phyloP scores from a whole-genome alignment of 495 filamentous ascomycete genomes.

The Parathielavia hyrcaniae region DNA sequence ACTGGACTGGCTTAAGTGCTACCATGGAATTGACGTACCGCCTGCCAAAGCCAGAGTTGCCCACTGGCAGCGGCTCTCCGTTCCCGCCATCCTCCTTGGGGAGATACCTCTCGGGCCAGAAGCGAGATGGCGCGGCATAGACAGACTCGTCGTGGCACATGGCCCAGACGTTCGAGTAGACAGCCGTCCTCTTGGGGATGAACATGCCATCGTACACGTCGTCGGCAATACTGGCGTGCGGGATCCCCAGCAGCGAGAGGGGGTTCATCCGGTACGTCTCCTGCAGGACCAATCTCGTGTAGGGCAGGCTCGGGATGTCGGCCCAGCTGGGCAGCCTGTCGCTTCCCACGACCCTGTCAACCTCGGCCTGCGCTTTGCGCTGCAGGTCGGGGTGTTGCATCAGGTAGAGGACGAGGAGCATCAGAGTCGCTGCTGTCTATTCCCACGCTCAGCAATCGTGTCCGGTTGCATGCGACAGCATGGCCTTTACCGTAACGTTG shows the following conservation, averaged over 20 bases:
- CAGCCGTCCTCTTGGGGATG: constrained; percentile 43
- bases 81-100: constrained; percentile 39
- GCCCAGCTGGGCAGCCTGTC: constrained; percentile 46
- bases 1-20: no score
- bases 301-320: constrained; percentile 48
- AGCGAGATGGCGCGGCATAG: constrained; percentile 38
- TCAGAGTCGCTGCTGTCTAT: constrained; percentile 38
- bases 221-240: constrained; percentile 50
- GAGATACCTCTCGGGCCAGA: constrained; percentile 45
- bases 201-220: constrained; percentile 47
- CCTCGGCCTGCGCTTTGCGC: constrained; percentile 50
- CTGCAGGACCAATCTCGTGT: constrained; percentile 47
- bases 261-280: constrained; percentile 59
- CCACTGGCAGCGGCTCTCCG: constrained; percentile 46
- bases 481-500: constrained; percentile 40
- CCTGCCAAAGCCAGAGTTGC: constrained; percentile 50
- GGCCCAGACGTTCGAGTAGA: constrained; percentile 45
- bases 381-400: constrained; percentile 45
- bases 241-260: constrained; percentile 53
- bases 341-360: constrained; percentile 48
- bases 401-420: constrained; percentile 39
- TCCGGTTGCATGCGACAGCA: neutral
- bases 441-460: neutral
- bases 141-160: constrained; percentile 40
- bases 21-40: constrained; percentile 15